A percentile compares a stretch with the other conserved stretches of the same genome.
Evolutionary conservation across 176 grass and related monocot species (phyloP).

Genomic region (Aegilops bicornis): DNA sequence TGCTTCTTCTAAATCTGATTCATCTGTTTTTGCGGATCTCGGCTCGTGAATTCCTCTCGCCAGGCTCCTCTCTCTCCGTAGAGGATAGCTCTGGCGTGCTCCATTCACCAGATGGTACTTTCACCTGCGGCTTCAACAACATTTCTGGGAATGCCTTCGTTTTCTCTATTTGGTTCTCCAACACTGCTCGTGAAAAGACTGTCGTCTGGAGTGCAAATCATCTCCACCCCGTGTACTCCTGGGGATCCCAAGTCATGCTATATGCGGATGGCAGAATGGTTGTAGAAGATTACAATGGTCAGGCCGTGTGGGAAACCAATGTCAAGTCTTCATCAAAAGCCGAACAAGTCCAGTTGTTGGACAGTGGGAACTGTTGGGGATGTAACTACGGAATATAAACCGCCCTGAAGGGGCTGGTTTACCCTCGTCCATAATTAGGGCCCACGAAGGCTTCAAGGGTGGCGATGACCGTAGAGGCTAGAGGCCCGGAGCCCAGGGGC

Average conservation of each 20-base stretch:
- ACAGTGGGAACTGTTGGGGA: too few species aligned
- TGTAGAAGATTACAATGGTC: constrained; percentile 22
- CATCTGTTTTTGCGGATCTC: background rate
- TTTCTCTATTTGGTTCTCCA: constrained; percentile 44
- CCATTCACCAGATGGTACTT: constrained; percentile 23
- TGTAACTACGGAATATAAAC: too few species aligned
- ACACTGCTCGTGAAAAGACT: background rate
- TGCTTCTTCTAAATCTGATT: constrained; percentile 16
- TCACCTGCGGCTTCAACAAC: constrained; percentile 36
- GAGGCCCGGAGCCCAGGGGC: too few species aligned
- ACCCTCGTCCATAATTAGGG: too few species aligned
- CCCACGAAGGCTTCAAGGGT: too few species aligned
- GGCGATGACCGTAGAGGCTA: too few species aligned
- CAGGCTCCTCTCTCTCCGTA: constrained; percentile 20
- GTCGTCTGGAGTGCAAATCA: constrained; percentile 32
- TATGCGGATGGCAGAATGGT: constrained; percentile 19
- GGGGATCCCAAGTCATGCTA: constrained; percentile 30
- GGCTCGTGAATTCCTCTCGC: constrained; percentile 18
- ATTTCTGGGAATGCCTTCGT: constrained; percentile 25
- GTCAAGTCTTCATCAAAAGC: background rate
- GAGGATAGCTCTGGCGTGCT: constrained; percentile 23
- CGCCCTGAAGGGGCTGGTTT: too few species aligned
- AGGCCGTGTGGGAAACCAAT: constrained; percentile 38
- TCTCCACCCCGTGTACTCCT: constrained; percentile 33
- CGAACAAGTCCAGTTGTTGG: background rate